Evolutionary conservation across 2,329 filamentous ascomycete genomes (phyloP), one percentile per base, ranked within the genome.

Genomic region (Claviceps digitariae): DNA sequence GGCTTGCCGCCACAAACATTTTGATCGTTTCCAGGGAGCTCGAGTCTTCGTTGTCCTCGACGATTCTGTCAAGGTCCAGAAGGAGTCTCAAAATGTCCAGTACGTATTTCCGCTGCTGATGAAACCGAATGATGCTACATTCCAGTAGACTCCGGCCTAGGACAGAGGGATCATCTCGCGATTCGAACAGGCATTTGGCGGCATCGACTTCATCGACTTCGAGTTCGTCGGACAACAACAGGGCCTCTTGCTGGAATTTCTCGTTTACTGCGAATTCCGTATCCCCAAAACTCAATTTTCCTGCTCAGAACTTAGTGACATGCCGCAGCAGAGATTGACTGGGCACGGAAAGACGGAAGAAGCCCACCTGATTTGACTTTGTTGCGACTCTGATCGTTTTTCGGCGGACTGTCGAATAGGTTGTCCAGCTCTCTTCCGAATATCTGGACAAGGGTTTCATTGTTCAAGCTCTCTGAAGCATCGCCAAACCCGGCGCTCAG

Each of bases 181-280:
- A 83, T 53, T 84, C 82, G 51, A 94, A 72, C 54, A 95, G 81
- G 50, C 93, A 78, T 59, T 79, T 77, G 10, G 89, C 87, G 20
- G 91, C 86, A 61, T 93, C 81, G 54, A 95, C 66, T 69, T 98
- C 94, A 69, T 98, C 90, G 51, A 98, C 75, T 62, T 95, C 84
- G 57, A 96, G 75, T 60, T 89, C 87, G 67, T 97, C 90, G 53
- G 91, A 87, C 40, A 98, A 75, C 61, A 88, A 81, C 34, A 95
- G 75, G 25, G 83, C 81, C 60, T 85, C 82, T 67, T 95, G 85
- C 64, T 91, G 83, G 69, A 98, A 97, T 57, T 89, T 83, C 53
- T 87, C 79, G 69, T 95, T 96, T 71, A 98, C 74, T 23, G 77
- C 73, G 67, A 89, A 97, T 62, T 90, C 81, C 36, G 81, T 77